Conservation (phyloP, 768 basidiomycete species). For the Phaffia australis region DNA sequence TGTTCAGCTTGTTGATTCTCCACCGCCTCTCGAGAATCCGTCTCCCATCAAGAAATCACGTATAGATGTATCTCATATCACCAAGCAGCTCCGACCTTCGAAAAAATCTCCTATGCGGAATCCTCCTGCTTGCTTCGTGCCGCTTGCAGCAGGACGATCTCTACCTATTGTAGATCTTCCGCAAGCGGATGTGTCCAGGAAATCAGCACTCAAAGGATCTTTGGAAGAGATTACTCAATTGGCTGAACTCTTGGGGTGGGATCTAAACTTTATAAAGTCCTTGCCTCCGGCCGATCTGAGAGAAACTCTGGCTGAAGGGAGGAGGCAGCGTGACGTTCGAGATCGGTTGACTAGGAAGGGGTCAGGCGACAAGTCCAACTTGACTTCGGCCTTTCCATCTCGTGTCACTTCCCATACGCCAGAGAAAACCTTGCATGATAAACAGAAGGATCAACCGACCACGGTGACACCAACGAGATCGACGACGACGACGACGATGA, state of each 20-base stretch:
- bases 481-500: no score
- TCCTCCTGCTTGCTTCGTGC: background rate
- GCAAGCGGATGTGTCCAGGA: background rate
- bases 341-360: background rate
- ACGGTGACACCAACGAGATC: no score
- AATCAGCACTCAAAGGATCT: background rate
- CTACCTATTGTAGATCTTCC: no score
- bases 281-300: background rate
- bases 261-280: background rate
- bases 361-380: background rate
- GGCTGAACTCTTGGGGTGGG: conserved; percentile 7
- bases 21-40: background rate
- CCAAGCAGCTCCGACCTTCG: conserved; percentile 6
- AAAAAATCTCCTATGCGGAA: background rate
- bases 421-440: no score
- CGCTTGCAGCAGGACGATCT: no score
- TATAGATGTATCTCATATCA: conserved; percentile 7
- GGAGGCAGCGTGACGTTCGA: background rate
- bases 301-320: conserved; percentile 1
- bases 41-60: background rate
- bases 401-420: background rate
- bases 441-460: no score
- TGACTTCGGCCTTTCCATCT: background rate
- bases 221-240: conserved; percentile 10
- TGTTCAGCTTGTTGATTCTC: background rate